phyloP scores from a whole-genome alignment of 108 stramenopile genomes.

The Mediolabrus comicus region DNA sequence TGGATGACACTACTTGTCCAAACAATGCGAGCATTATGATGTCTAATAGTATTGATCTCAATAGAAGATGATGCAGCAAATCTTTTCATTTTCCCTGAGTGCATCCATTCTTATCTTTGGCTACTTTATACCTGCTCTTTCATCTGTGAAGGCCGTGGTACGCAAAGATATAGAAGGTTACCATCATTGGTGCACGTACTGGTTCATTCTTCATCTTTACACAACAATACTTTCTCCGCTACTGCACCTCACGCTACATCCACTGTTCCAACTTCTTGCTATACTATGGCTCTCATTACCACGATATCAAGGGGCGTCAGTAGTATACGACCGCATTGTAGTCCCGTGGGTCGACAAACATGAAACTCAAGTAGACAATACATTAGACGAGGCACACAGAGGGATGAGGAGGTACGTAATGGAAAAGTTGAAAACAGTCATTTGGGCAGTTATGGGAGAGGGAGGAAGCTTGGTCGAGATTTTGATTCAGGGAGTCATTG shows the following conservation, averaged over 20 bases:
- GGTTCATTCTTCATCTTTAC: constrained; percentile 43
- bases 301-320: constrained; percentile 39
- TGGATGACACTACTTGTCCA: too few species aligned
- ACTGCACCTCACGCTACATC: constrained; percentile 31
- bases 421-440: constrained; percentile 7
- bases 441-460: constrained; percentile 27
- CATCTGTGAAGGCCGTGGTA: constrained; percentile 42
- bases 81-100: constrained; percentile 3
- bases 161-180: constrained; percentile 38
- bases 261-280: constrained; percentile 34
- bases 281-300: constrained; percentile 40
- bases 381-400: constrained; percentile 32
- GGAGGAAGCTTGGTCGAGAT: constrained; percentile 21
- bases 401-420: constrained; percentile 19
- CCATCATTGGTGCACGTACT: constrained; percentile 42
- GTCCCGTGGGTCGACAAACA: constrained; percentile 37
- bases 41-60: too few species aligned
- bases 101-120: constrained; percentile 24
- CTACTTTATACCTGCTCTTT: constrained; percentile 43
- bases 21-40: too few species aligned
- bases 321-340: constrained; percentile 32
- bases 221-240: constrained; percentile 30
- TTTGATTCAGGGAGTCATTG: constrained; percentile 2
- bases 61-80: not conserved
- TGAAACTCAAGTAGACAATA: constrained; percentile 32